These are phyloP conservation scores for Mallotus nudiflorus DNA, from an alignment of 345 rosid genomes.

Conservation along the genomic window DNA sequence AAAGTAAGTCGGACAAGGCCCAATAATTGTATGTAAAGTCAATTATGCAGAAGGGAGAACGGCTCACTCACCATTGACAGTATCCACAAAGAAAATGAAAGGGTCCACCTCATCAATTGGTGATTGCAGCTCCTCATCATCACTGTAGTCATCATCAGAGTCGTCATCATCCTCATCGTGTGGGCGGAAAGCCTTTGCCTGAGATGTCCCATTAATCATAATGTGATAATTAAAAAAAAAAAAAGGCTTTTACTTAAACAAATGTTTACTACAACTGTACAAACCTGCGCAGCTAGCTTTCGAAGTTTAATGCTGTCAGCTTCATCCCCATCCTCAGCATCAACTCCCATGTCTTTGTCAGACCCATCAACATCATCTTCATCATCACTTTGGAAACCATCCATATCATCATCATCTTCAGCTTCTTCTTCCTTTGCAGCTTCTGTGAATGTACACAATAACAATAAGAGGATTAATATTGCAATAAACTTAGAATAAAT, in stretches of 20 bases:
- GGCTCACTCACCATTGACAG: conserved; percentile 61
- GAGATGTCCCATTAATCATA: conserved; percentile 12
- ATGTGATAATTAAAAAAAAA: not conserved
- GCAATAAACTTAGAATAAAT: conserved; percentile 1
- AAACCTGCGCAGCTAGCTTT: conserved; percentile 91
- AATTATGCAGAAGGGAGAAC: not conserved
- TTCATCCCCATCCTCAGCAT: conserved; percentile 94
- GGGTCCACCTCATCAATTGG: conserved; percentile 99
- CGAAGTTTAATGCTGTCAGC: conserved; percentile 74
- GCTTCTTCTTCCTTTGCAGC: conserved; percentile 81
- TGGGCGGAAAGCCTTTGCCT: conserved; percentile 77
- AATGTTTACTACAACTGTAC: no score
- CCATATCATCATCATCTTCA: conserved; percentile 90
- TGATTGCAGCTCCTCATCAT: conserved; percentile 90
- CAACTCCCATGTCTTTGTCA: conserved; percentile 94
- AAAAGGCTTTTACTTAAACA: no score
- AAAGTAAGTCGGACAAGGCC: not conserved
- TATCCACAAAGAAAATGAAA: conserved; percentile 84
- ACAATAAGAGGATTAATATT: not conserved
- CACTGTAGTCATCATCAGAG: conserved; percentile 88
- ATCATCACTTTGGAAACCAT: conserved; percentile 87
- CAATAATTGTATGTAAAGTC: not conserved
- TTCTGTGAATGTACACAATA: conserved; percentile 40
- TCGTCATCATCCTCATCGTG: conserved; percentile 69
- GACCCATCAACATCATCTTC: conserved; percentile 83